A percentile compares a stretch with the other conserved stretches of the same genome.
phyloP scores from a whole-genome alignment of 73 alveolate genomes.

The Blepharisma japonicum region DNA sequence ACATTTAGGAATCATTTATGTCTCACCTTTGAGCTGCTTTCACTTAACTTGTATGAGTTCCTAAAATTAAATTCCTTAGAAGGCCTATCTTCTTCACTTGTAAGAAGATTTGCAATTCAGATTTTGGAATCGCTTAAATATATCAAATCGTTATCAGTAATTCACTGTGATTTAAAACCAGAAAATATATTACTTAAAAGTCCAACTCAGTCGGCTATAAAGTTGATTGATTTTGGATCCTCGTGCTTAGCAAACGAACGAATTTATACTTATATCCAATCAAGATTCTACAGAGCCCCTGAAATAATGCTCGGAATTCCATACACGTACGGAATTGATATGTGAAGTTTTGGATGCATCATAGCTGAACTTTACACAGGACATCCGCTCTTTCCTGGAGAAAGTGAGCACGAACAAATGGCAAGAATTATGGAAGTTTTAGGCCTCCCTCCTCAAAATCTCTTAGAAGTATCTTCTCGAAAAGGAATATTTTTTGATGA shows the following conservation, averaged over 20 bases:
- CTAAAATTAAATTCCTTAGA: constrained; percentile 43
- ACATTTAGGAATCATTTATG: constrained; percentile 43
- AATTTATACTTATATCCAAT: constrained; percentile 48
- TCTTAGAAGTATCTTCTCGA: constrained; percentile 31
- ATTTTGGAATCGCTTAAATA: constrained; percentile 33
- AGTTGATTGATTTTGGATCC: too few relatives aligned
- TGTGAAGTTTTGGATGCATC: constrained; percentile 73
- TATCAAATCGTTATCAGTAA: too few relatives aligned
- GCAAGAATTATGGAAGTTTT: constrained; percentile 50
- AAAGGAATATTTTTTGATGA: constrained; percentile 43
- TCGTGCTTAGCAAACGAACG: too few relatives aligned
- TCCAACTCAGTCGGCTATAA: too few relatives aligned
- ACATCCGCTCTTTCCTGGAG: constrained; percentile 68
- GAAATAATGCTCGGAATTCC: constrained; percentile 61
- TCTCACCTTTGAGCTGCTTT: constrained; percentile 45
- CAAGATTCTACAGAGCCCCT: constrained; percentile 69
- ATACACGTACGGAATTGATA: constrained; percentile 59
- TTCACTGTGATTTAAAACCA: too few relatives aligned
- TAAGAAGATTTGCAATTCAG: constrained; percentile 54
- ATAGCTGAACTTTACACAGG: constrained; percentile 59
- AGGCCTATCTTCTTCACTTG: constrained; percentile 54
- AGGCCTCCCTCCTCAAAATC: constrained; percentile 46
- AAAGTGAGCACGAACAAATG: constrained; percentile 62
- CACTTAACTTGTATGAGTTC: constrained; percentile 46
- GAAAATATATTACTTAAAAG: too few relatives aligned